These are phyloP conservation scores for Rhizodiscina lignyota DNA, from an alignment of 495 filamentous ascomycete species.

Conservation along the genomic window DNA sequence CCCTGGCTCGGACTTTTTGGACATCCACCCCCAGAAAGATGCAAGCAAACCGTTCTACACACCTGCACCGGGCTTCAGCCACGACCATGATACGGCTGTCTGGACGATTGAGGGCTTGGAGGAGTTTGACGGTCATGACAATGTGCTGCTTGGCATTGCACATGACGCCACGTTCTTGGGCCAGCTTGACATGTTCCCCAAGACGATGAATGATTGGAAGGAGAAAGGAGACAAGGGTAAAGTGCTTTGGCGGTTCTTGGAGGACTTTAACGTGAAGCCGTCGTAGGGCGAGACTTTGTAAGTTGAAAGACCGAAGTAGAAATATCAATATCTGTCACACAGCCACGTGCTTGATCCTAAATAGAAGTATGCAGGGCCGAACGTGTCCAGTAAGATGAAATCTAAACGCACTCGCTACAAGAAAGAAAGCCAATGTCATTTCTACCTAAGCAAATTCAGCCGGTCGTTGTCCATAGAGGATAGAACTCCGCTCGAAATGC, in stretches of 20 bases:
- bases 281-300: no score
- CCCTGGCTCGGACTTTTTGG: neutral
- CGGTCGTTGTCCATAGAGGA: no score
- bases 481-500: no score
- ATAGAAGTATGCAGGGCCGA: no score
- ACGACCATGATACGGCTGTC: neutral
- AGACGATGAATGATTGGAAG: neutral
- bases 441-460: no score
- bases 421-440: no score
- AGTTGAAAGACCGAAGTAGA: no score
- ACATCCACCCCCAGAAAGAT: neutral
- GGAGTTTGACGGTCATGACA: neutral
- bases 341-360: no score
- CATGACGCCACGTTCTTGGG: neutral
- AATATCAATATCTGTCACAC: no score
- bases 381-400: no score
- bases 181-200: neutral
- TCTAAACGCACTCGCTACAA: no score
- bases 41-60: neutral
- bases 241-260: neutral
- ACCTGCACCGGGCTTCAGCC: neutral
- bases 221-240: neutral
- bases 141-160: neutral
- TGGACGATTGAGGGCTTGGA: constrained; percentile 1
- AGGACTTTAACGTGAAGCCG: no score